A percentile compares a stretch with the other conserved stretches of the same genome.
These are phyloP conservation scores for Hypomyces perniciosus DNA, from an alignment of 2,329 filamentous ascomycete species.

Conservation along the genomic window DNA sequence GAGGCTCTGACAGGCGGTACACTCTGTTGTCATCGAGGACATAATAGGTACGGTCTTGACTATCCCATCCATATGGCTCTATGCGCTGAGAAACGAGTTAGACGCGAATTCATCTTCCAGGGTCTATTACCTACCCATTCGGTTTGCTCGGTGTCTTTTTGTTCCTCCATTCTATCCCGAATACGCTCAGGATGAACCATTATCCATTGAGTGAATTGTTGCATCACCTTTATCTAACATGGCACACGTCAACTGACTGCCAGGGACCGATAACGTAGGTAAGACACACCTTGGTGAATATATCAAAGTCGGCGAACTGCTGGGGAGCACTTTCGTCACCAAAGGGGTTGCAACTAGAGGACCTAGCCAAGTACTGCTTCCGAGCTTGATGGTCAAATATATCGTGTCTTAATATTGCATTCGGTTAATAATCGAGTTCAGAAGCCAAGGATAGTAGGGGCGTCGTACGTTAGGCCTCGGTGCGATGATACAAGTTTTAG, in stretches of 20 bases:
- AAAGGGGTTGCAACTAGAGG: conserved; percentile 75
- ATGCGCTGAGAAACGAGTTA: conserved; percentile 49
- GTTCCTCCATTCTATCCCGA: conserved; percentile 77
- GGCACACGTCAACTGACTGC: not conserved
- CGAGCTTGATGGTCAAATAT: conserved; percentile 92
- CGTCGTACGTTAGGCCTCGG: conserved; percentile 75
- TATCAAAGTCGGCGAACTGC: conserved; percentile 74
- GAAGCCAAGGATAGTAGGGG: conserved; percentile 17
- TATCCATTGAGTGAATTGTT: conserved; percentile 84
- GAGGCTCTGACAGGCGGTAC: conserved; percentile 78
- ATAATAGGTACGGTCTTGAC: conserved; percentile 78
- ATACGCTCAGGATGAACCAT: conserved; percentile 83
- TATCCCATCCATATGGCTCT: conserved; percentile 83
- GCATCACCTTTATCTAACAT: conserved; percentile 63
- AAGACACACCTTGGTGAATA: conserved; percentile 65
- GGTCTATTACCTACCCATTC: conserved; percentile 60
- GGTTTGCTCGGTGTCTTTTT: conserved; percentile 73
- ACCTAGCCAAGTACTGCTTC: conserved; percentile 80
- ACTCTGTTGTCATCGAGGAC: conserved; percentile 91
- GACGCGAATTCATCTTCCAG: not conserved
- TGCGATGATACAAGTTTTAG: conserved; percentile 93
- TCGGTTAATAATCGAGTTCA: conserved; percentile 14
- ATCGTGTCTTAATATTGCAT: conserved; percentile 54
- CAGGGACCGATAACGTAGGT: not conserved
- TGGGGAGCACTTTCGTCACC: conserved; percentile 66